phyloP scores from a whole-genome alignment of 192 early-diverging fungal genomes.

The Coemansia sp. region DNA sequence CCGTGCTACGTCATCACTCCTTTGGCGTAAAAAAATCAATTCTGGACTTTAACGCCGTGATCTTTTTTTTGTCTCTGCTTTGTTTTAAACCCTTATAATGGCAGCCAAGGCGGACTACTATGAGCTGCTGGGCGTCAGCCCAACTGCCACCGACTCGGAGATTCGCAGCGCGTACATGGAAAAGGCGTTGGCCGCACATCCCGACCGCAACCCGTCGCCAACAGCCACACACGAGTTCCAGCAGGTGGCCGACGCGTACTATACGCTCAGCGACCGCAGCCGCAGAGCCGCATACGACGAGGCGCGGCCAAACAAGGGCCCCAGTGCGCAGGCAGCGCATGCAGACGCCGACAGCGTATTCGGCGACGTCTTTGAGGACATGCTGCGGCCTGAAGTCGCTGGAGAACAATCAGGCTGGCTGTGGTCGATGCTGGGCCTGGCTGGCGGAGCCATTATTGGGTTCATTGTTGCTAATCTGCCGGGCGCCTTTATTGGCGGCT shows the following conservation, averaged over 20 bases:
- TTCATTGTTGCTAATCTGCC: conserved; percentile 67
- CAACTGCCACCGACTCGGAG: conserved; percentile 61
- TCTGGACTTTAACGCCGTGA: background rate
- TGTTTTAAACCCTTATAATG: background rate
- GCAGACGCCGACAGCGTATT: conserved; percentile 67
- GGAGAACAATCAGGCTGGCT: conserved; percentile 44
- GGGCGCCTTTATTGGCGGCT: conserved; percentile 58
- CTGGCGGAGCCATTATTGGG: conserved; percentile 70
- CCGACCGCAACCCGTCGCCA: conserved; percentile 61
- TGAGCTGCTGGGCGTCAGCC: conserved; percentile 57
- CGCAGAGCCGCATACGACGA: conserved; percentile 58
- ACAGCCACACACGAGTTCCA: conserved; percentile 67
- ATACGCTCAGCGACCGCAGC: conserved; percentile 58
- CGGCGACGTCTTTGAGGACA: conserved; percentile 77
- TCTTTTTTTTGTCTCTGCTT: background rate
- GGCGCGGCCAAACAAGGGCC: conserved; percentile 9
- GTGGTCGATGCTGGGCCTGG: conserved; percentile 61
- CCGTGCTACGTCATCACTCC: background rate
- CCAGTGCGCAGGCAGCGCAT: conserved; percentile 1
- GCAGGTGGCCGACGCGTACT: conserved; percentile 77
- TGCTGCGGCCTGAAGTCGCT: conserved; percentile 69
- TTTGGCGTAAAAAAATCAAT: too few species aligned
- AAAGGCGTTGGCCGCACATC: conserved; percentile 67
- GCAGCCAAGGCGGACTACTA: conserved; percentile 57
- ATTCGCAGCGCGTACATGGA: conserved; percentile 82